Conservation (phyloP, 345 rosid genomes). For the Microcos paniculata region DNA sequence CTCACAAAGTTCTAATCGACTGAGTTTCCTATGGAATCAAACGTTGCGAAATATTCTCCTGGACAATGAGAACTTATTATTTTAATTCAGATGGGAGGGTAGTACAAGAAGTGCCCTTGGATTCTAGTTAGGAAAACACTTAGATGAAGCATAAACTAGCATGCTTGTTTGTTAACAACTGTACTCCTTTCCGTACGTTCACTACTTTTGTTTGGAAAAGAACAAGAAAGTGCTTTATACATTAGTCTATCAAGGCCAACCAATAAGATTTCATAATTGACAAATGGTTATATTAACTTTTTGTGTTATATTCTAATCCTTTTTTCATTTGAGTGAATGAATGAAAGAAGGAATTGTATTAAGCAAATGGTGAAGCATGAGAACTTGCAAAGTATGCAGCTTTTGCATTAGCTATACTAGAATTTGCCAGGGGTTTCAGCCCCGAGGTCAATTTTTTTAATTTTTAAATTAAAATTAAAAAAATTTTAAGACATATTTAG, state of each 20-base stretch:
- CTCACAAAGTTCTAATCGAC: background rate
- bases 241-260: background rate
- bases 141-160: background rate
- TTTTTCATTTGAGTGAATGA: too few species aligned
- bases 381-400: too few species aligned
- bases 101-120: background rate
- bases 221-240: background rate
- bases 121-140: background rate
- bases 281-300: background rate
- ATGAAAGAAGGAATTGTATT: too few species aligned
- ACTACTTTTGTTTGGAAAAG: background rate
- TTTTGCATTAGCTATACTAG: too few species aligned
- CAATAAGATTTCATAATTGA: background rate
- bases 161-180: background rate
- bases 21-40: constrained; percentile 9
- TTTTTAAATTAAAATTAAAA: too few species aligned
- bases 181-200: background rate
- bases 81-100: background rate
- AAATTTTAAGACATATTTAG: too few species aligned
- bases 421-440: too few species aligned
- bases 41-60: background rate
- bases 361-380: too few species aligned
- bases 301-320: too few species aligned
- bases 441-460: too few species aligned
- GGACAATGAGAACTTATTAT: background rate